Evolutionary conservation across 345 rosid genomes (phyloP), one percentile per base, ranked within the genome.

Genomic region (Euphorbia lathyris): DNA sequence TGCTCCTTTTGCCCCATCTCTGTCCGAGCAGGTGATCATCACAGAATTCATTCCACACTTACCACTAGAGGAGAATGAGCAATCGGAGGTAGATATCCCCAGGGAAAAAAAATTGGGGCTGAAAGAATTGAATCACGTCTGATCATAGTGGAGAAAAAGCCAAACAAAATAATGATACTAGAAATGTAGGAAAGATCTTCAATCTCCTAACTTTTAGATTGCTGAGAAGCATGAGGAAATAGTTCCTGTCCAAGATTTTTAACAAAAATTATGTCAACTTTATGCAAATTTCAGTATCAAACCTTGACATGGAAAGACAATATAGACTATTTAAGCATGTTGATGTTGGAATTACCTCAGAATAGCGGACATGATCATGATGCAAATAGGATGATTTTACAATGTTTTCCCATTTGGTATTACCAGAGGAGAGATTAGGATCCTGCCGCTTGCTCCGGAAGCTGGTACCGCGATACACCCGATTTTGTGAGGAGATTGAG

Each of bases 371-470:
- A 67, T 88, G 96, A 80, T 92, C 96, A 57, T 88, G 89, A 76
- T 83, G 97, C 78, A 76, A 73, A 47, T 85, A 51, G 0, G 97
- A 95, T 59, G 96, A 87, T 83, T 95, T 92, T 12, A 95, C 97
- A 77, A 95, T 92, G 40, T 88, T 92, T 83, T 95, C 99, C 99
- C 99, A 95, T 81, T 85, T 95, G 79, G 92, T 65, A 66, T 61
- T 71, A 4, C 74, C 73, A 32, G 81, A 72, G 43, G 75, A 55
- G 47, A 74, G 66, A 72, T 75, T 72, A 30, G 75, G 58, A 67
- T 77, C 82, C 63, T 75, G 78, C 83, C 78, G 81, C 69, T 80
- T 86, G 22, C 77, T 72, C 62, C 47, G 74, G 56, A 79, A 78
- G 50, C 81, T 83, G 43, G 63, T 56, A 25, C 78, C 64, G 26